Evolutionary conservation across 306 rosid species (phyloP), one percentile per base, ranked within the genome.

Genomic region (Echinosophora koreensis): DNA sequence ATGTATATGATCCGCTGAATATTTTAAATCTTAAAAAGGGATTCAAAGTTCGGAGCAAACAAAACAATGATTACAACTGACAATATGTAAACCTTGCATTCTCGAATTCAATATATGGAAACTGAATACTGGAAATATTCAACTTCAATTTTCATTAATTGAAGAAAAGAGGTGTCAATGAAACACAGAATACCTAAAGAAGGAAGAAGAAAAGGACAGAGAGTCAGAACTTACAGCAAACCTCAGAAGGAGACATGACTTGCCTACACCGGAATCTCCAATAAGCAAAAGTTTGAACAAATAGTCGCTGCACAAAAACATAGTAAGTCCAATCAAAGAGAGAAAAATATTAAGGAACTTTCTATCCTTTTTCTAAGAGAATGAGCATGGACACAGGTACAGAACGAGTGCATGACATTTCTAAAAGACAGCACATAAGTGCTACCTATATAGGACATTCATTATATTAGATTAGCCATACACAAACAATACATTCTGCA

Each of bases 181-280:
- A 50, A 59, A 69, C 30, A 56, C 6, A 58, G 32, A 37, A 71
- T 54, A 13, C 38, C 34, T n/a, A 18, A 38, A 69, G 66, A 50
- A 82, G 16, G 58, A 39, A 44, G 16, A 54, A 57, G 28, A 54
- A 15, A 55, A 67, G 4, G 38, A 61, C 56, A 54, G 35, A 34
- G 37, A 28, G 62, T 69, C 9, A 27, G 59, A 78, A 88, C 98
- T 90, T 95, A 95, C 98, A 83, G 98, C 98, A 81, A 95, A 95
- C 95, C 98, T 90, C 88, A 95, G 87, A 85, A 95, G 98, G 63
- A 95, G 86, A 82, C 98, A 95, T n/a, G 98, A 95, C 86, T 95
- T 95, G 62, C 98, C 98, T 27, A 95, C 98, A 77, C 98, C 98
- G 46, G 98, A 95, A 84, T 95, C 98, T 78, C 98, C 98, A 58